Percentiles rank a stretch among this genome's conserved stretches.
These are phyloP conservation scores for Rhodocollybia butyracea DNA, from an alignment of 768 basidiomycete genomes.

Conservation along the genomic window DNA sequence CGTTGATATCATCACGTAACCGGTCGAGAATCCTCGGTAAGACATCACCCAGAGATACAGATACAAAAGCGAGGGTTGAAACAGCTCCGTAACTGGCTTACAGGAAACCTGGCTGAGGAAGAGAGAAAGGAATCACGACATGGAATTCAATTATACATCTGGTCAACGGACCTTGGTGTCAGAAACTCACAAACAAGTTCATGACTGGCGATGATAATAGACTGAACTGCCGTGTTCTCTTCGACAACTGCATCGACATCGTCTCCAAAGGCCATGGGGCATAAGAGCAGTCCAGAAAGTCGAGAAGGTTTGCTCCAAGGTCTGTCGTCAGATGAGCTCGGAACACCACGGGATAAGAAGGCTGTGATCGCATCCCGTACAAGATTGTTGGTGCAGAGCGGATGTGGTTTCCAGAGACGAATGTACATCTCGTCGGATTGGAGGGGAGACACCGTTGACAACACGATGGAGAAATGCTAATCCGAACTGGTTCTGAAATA, in stretches of 20 bases:
- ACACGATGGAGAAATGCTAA: slow-evolving; percentile 66
- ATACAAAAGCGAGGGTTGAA: slow-evolving; percentile 80
- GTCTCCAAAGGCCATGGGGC: slow-evolving; percentile 45
- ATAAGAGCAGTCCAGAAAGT: slow-evolving; percentile 50
- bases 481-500: slow-evolving; percentile 55
- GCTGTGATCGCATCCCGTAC: slow-evolving; percentile 57
- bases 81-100: slow-evolving; percentile 75
- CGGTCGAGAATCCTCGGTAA: slow-evolving; percentile 72
- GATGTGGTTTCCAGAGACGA: slow-evolving; percentile 37
- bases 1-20: slow-evolving; percentile 62
- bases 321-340: slow-evolving; percentile 30
- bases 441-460: slow-evolving; percentile 51
- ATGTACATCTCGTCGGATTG: slow-evolving; percentile 48
- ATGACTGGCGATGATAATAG: slow-evolving; percentile 75
- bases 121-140: neutral
- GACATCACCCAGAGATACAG: slow-evolving; percentile 59
- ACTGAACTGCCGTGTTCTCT: slow-evolving; percentile 48
- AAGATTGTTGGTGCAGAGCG: slow-evolving; percentile 26
- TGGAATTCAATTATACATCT: neutral
- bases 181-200: slow-evolving; percentile 51
- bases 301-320: slow-evolving; percentile 49
- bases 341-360: slow-evolving; percentile 40
- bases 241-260: slow-evolving; percentile 35
- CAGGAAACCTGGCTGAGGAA: slow-evolving; percentile 40
- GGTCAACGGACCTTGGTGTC: slow-evolving; percentile 43